Base-by-base conservation (phyloP, 2,329 filamentous ascomycete genomes). In the Fusarium sarcochroum region DNA sequence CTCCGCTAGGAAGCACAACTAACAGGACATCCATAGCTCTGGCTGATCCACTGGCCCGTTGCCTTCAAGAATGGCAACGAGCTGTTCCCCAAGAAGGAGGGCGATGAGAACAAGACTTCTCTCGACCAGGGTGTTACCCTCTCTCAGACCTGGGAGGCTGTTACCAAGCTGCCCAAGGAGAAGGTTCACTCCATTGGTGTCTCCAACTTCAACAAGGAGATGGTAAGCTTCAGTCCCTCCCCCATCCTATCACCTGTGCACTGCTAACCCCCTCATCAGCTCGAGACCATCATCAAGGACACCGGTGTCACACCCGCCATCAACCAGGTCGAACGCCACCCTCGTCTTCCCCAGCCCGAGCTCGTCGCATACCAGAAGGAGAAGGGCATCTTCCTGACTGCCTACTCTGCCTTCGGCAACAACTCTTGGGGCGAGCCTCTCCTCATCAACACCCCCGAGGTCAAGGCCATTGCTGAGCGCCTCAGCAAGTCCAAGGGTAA, bases 241-340 rank as follows among this genome's bases (percentile, higher is more conserved):
- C 18, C 21, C 6, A 13, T 2, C 37, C 15, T 17, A 7, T 4
- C 17, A 5, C 11, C 8, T 27, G 13, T 45, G 18, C n/a, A 69
- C 18, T 44, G 30, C 48, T 58, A 37, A 68, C 60, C 27, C 21
- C 48, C 23, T 3, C 13, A 18, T 17, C n/a, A 77, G 80, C 78
- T 90, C 72, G 83, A 90, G 73, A 81, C 82, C 49, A 75, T 90
- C 72, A 84, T 88, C 77, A 82, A 84, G 38, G 87, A 82, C 58
- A 86, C 85, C 70, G 87, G 87, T 73, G 86, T 86, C 79, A 76
- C 81, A 74, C 83, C 83, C 58, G 89, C 89, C 47, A 88, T 88
- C 68, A 91, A 92, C 85, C 90, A 92, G 79, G 80, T 91, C 75
- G 90, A 92, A 79, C 85, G 90, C 35, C 89, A 91, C 81, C 89